Percentiles rank a stretch among this genome's conserved stretches.
Evolutionary conservation across 768 basidiomycete genomes (phyloP).

Genomic region (Tulasnella sp.): DNA sequence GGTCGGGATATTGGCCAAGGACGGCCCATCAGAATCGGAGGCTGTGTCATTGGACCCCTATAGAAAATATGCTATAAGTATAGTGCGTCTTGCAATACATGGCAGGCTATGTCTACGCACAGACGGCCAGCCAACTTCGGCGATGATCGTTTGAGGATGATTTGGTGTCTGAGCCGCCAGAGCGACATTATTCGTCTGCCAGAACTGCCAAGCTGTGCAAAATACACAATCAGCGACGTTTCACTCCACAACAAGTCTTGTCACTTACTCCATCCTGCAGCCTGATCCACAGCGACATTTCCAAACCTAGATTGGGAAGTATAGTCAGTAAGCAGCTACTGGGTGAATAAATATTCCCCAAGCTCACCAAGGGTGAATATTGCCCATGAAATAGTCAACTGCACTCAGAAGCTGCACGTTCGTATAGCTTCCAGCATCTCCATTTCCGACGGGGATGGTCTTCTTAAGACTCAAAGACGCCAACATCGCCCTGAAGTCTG

Average conservation of each 20-base stretch:
- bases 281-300: conserved; percentile 50
- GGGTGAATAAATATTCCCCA: conserved; percentile 25
- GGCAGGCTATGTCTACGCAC: no score
- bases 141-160: conserved; percentile 75
- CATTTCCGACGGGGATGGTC: conserved; percentile 57
- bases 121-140: conserved; percentile 86
- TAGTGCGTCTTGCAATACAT: no score
- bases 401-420: conserved; percentile 51
- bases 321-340: not conserved
- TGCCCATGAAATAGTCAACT: conserved; percentile 74
- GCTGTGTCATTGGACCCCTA: conserved; percentile 49
- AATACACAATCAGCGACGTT: not conserved
- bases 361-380: conserved; percentile 61
- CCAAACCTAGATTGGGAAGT: conserved; percentile 54
- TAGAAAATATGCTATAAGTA: not conserved
- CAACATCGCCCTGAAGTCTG: conserved; percentile 33
- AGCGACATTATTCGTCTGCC: conserved; percentile 50
- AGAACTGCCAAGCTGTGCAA: conserved; percentile 45
- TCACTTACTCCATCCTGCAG: conserved; percentile 60
- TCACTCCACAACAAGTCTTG: no score
- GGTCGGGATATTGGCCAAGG: conserved; percentile 40
- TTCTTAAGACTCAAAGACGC: conserved; percentile 45
- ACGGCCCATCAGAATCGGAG: conserved; percentile 57
- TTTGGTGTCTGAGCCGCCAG: conserved; percentile 51
- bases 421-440: conserved; percentile 82